Conservation (phyloP, 345 rosid genomes). For the Euphorbia peplus region DNA sequence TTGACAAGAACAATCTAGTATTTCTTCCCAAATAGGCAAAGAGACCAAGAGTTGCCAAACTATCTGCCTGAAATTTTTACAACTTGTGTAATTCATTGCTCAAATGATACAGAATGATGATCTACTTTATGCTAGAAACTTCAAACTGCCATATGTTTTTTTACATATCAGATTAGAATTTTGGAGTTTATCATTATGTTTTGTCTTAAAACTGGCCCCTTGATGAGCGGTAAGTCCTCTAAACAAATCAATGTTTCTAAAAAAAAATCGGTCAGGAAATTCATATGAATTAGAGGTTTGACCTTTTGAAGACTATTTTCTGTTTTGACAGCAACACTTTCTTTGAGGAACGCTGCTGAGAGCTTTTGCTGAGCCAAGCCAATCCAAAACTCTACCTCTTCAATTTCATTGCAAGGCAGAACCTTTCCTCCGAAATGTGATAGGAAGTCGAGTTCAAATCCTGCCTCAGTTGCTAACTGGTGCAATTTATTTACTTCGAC, state of each 20-base stretch:
- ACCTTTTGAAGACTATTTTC: slow-evolving; percentile 36
- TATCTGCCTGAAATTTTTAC: slow-evolving; percentile 47
- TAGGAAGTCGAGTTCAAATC: slow-evolving; percentile 58
- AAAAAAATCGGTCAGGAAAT: neutral
- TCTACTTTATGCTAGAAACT: neutral
- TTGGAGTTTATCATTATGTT: neutral
- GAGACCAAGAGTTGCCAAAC: slow-evolving; percentile 61
- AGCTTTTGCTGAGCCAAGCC: slow-evolving; percentile 65
- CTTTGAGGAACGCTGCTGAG: slow-evolving; percentile 43
- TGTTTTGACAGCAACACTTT: slow-evolving; percentile 26
- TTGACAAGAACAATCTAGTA: slow-evolving; percentile 47
- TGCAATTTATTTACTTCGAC: slow-evolving; percentile 54
- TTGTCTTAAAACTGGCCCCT: neutral
- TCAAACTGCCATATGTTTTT: neutral
- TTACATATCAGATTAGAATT: neutral
- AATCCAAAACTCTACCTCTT: slow-evolving; percentile 69
- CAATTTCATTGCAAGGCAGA: slow-evolving; percentile 40
- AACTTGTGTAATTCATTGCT: neutral
- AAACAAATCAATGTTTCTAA: neutral
- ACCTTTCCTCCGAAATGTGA: slow-evolving; percentile 51
- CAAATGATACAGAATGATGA: neutral
- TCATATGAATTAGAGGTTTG: slow-evolving; percentile 14
- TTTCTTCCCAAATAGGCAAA: slow-evolving; percentile 63
- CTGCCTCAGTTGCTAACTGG: slow-evolving; percentile 55
- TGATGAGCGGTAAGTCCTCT: neutral